Evolutionary conservation across 192 early-diverging fungal genomes (phyloP), one percentile per base, ranked within the genome.

Genomic region (Radiomyces spectabilis): DNA sequence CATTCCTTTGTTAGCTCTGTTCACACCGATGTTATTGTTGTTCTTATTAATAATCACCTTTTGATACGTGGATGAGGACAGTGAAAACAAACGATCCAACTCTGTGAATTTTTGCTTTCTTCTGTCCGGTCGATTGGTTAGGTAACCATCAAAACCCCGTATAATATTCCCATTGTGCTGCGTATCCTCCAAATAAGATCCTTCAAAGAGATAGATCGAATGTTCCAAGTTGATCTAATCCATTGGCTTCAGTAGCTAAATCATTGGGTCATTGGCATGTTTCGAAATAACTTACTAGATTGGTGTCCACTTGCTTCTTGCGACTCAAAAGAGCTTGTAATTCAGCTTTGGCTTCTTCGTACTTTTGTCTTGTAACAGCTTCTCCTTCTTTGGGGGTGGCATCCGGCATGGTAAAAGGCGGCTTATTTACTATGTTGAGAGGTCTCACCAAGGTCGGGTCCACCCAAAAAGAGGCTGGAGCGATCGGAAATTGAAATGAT

Each of bases 111-210:
- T 86, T 57, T 78, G 73, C 41, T 83, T 80, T 47, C 80, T 76
- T 21, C 78, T 71, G 26, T 76, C 72, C 4, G 78, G 68, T 21
- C 79, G 61, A 22, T 70, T 77, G 40, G 73, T 80, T 43, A 94
- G 66, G 59, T 95, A 95, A 0, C 86, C 88, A 9, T 93, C 92
- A 51, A 93, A 95, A 1, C 93, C 93, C 32, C 81, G 73, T 35
- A 94, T 85, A 51, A 95, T 85, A 57, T 95, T 95, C 26, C 93
- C 93, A 19, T 85, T 79, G 4, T 79, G 75, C 4, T 79, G 81
- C 0, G 92, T 92, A 47, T 87, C 89, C 68, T 95, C 93, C 27
- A 95, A 72, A 60, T 95, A 95, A 7, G 87, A 86, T 1, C 86
- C 85, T 61, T 95, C 93, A 65, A 89, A 88, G 19, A 78, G 71